Percentiles rank a stretch among this genome's conserved stretches.
Evolutionary conservation across 2,329 filamentous ascomycete genomes (phyloP).

Genomic region (Coniochaeta sp.): DNA sequence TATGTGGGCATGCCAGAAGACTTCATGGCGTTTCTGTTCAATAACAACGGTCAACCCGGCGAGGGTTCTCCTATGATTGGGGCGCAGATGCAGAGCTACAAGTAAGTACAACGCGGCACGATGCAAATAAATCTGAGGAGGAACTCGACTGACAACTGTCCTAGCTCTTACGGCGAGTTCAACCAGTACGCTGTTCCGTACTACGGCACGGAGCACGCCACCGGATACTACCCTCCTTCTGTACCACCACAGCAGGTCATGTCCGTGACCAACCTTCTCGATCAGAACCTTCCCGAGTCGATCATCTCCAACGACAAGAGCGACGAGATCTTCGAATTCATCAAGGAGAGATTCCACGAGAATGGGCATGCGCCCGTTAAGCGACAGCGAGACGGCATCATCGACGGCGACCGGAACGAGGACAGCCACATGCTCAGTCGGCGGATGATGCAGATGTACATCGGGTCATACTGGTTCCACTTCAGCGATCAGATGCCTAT

Average conservation of each 20-base stretch:
- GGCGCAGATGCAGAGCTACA: slow-evolving; percentile 38
- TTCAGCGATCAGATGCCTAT: slow-evolving; percentile 94
- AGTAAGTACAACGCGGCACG: slow-evolving; percentile 29
- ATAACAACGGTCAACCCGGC: slow-evolving; percentile 36
- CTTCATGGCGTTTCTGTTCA: slow-evolving; percentile 80
- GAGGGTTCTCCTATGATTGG: slow-evolving; percentile 46
- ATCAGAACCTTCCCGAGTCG: slow-evolving; percentile 71
- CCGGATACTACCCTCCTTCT: slow-evolving; percentile 49
- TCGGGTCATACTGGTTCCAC: slow-evolving; percentile 88
- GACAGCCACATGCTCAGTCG: slow-evolving; percentile 66
- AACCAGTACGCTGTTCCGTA: slow-evolving; percentile 43
- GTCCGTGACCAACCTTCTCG: slow-evolving; percentile 80
- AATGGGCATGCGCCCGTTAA: slow-evolving; percentile 66
- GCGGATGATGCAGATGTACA: slow-evolving; percentile 93
- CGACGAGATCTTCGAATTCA: slow-evolving; percentile 73
- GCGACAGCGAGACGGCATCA: slow-evolving; percentile 66
- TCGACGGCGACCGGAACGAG: slow-evolving; percentile 69
- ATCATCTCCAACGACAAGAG: slow-evolving; percentile 83
- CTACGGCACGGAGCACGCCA: slow-evolving; percentile 36
- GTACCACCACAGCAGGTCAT: slow-evolving; percentile 67
- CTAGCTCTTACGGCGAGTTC: slow-evolving; percentile 38
- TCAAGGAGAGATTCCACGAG: slow-evolving; percentile 75
- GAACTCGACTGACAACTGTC: not conserved
- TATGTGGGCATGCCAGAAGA: slow-evolving; percentile 79
- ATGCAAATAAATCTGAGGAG: too few species aligned